phyloP scores from a whole-genome alignment of 2,329 filamentous ascomycete genomes.

The Fusarium anguioides region DNA sequence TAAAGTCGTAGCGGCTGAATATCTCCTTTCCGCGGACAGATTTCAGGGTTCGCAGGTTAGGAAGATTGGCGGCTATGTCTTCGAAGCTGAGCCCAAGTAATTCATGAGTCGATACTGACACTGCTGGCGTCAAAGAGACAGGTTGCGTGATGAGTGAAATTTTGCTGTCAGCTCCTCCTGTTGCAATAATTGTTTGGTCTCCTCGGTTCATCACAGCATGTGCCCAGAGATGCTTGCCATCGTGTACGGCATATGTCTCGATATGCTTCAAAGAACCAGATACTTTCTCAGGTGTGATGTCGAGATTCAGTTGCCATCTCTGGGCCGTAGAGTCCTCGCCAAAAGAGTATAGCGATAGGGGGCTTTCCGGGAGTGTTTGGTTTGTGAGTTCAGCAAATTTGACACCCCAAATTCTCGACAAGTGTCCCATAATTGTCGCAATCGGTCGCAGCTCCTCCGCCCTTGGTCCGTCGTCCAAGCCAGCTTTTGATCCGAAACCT shows the following conservation, averaged over 20 bases:
- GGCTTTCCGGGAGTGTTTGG: constrained; percentile 12
- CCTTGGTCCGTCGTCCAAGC: constrained; percentile 37
- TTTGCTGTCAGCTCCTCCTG: constrained; percentile 87
- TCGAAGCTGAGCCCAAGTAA: constrained; percentile 47
- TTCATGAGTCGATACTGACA: background rate
- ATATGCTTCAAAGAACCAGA: constrained; percentile 60
- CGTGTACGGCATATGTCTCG: constrained; percentile 72
- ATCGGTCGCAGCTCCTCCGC: constrained; percentile 56
- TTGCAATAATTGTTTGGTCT: constrained; percentile 63
- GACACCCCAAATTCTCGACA: constrained; percentile 90
- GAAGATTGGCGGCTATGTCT: constrained; percentile 46
- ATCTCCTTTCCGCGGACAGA: constrained; percentile 53
- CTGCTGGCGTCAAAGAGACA: background rate
- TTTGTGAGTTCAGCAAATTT: constrained; percentile 65
- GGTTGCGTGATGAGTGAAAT: constrained; percentile 60
- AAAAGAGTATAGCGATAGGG: constrained; percentile 75
- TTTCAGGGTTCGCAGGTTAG: constrained; percentile 12
- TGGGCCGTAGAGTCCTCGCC: constrained; percentile 86
- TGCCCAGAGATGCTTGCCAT: constrained; percentile 93
- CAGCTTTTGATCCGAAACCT: constrained; percentile 63
- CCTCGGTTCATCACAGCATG: constrained; percentile 57
- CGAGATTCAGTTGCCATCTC: constrained; percentile 71
- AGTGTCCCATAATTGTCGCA: constrained; percentile 84
- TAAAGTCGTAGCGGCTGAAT: constrained; percentile 73
- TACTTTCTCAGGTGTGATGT: background rate